phyloP scores from a whole-genome alignment of 331 rosid species.

The Stylosanthes scabra region DNA sequence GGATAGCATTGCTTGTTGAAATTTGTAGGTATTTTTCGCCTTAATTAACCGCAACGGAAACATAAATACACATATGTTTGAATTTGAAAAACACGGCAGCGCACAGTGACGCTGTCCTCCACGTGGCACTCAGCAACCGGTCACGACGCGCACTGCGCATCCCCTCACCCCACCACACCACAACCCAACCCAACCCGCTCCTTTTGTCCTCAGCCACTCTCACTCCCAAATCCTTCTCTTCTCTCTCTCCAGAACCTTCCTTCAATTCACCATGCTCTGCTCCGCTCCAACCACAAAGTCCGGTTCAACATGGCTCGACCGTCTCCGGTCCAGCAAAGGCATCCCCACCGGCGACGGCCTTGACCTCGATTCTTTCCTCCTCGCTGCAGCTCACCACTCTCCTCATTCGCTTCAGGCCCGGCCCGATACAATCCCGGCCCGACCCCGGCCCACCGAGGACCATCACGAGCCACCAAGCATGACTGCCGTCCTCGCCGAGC shows the following conservation, averaged over 20 bases:
- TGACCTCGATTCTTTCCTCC: constrained; percentile 77
- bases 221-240: background rate
- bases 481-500: constrained; percentile 67
- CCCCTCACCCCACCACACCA: background rate
- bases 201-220: background rate
- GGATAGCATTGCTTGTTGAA: too few species aligned
- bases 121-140: constrained; percentile 43
- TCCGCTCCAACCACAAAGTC: constrained; percentile 64
- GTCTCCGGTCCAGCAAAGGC: constrained; percentile 88
- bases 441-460: constrained; percentile 8
- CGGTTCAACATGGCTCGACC: constrained; percentile 84
- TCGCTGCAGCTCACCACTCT: constrained; percentile 34
- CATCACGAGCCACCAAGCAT: constrained; percentile 40
- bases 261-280: constrained; percentile 61
- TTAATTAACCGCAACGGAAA: too few species aligned
- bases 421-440: constrained; percentile 19
- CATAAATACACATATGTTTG: background rate
- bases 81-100: constrained; percentile 33
- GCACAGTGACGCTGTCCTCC: background rate
- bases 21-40: too few species aligned
- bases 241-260: background rate
- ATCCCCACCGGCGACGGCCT: constrained; percentile 64
- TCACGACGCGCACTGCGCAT: constrained; percentile 30
- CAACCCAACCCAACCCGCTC: background rate
- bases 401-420: constrained; percentile 36